phyloP scores from a whole-genome alignment of 495 filamentous ascomycete genomes.

The Lasiosphaeria ovina region DNA sequence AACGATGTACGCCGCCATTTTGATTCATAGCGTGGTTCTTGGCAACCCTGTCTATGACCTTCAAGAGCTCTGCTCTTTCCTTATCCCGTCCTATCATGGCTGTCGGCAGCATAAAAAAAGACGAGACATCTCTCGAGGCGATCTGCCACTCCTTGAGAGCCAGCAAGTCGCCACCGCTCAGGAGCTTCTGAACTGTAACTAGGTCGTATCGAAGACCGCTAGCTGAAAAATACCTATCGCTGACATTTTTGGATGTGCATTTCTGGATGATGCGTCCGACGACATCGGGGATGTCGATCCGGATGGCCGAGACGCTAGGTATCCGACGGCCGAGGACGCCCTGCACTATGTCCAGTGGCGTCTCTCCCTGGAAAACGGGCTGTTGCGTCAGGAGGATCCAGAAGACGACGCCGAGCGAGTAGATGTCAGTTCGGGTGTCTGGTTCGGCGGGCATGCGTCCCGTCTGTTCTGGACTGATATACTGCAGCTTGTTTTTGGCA shows the following conservation, averaged over 20 bases:
- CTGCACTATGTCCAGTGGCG: slow-evolving; percentile 83
- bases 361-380: slow-evolving; percentile 71
- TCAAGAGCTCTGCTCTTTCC: slow-evolving; percentile 66
- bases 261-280: slow-evolving; percentile 79
- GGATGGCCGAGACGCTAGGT: slow-evolving; percentile 66
- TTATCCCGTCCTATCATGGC: slow-evolving; percentile 74
- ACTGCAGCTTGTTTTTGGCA: slow-evolving; percentile 79
- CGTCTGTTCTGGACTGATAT: slow-evolving; percentile 88
- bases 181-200: slow-evolving; percentile 61
- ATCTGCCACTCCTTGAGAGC: slow-evolving; percentile 68
- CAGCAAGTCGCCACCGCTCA: slow-evolving; percentile 70
- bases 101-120: slow-evolving; percentile 78
- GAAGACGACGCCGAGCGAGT: slow-evolving; percentile 80
- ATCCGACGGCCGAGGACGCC: slow-evolving; percentile 75
- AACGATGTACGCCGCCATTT: slow-evolving; percentile 43
- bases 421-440: slow-evolving; percentile 86
- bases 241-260: slow-evolving; percentile 82
- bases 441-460: slow-evolving; percentile 86
- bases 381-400: slow-evolving; percentile 80
- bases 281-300: slow-evolving; percentile 77
- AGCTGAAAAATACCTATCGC: slow-evolving; percentile 80
- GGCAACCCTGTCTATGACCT: slow-evolving; percentile 68
- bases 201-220: slow-evolving; percentile 79
- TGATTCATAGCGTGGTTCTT: slow-evolving; percentile 54
- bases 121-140: slow-evolving; percentile 75